Conservation (phyloP, 2,329 filamentous ascomycete genomes). For the Cryphonectria carpinicola region DNA sequence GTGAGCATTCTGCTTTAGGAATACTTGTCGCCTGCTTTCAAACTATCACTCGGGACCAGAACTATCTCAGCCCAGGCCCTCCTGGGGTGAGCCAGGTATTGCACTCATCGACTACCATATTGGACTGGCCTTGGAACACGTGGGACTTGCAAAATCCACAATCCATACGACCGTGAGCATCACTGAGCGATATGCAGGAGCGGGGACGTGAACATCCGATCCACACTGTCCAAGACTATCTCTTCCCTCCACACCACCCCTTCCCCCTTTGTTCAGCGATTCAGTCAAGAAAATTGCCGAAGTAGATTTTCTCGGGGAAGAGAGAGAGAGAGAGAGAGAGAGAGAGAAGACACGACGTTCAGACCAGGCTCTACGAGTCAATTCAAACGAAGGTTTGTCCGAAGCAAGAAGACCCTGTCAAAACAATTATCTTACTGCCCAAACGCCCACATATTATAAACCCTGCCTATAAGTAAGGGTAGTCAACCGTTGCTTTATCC, state of each 20-base stretch:
- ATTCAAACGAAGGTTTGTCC: too few species aligned
- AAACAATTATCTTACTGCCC: neutral
- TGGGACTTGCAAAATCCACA: neutral
- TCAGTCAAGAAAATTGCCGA: neutral
- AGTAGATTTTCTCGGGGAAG: neutral
- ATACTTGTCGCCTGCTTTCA: neutral
- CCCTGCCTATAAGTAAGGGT: neutral
- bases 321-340: too few species aligned
- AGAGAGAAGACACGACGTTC: too few species aligned
- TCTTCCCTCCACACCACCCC: neutral
- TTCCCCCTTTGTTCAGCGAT: neutral
- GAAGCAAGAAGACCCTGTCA: too few species aligned
- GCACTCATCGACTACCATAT: constrained; percentile 1
- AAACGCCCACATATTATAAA: neutral
- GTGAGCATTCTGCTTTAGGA: neutral
- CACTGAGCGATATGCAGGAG: neutral
- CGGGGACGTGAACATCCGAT: neutral
- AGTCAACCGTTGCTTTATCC: neutral
- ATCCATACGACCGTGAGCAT: neutral
- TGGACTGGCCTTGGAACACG: neutral
- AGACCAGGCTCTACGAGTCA: too few species aligned
- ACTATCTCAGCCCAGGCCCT: neutral
- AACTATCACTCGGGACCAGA: neutral
- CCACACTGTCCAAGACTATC: neutral
- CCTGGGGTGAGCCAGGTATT: neutral